Evolutionary conservation across 2,329 filamentous ascomycete species (phyloP).

Genomic region (Diaporthe ilicicola): DNA sequence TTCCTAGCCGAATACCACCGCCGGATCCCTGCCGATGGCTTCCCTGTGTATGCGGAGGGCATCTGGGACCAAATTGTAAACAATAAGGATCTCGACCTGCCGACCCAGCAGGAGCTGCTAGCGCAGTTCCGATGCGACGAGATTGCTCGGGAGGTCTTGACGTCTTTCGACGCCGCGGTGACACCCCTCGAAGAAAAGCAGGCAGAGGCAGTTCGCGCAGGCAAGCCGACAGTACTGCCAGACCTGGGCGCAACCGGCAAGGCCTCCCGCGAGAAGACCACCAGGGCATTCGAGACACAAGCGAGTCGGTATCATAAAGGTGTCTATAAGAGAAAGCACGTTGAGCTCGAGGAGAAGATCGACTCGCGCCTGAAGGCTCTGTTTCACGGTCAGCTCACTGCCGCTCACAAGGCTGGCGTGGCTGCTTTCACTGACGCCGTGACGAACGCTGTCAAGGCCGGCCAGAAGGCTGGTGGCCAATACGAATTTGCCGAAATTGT

Average conservation of each 20-base stretch:
- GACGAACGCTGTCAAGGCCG: conserved; percentile 83
- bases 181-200: conserved; percentile 87
- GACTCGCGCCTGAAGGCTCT: conserved; percentile 88
- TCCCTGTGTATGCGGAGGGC: conserved; percentile 90
- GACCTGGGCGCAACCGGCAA: conserved; percentile 80
- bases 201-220: conserved; percentile 75
- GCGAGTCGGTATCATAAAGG: conserved; percentile 97
- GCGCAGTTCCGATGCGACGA: conserved; percentile 98
- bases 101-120: conserved; percentile 94
- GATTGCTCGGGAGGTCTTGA: conserved; percentile 87
- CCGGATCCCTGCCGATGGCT: conserved; percentile 95
- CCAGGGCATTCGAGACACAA: conserved; percentile 88
- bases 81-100: conserved; percentile 97
- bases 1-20: conserved; percentile 96
- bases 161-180: conserved; percentile 84
- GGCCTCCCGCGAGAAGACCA: conserved; percentile 72
- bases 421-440: conserved; percentile 87
- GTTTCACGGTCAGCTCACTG: conserved; percentile 86
- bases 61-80: conserved; percentile 99
- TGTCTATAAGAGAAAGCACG: conserved; percentile 86
- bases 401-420: conserved; percentile 89
- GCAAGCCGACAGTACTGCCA: conserved; percentile 75
- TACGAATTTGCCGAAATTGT: conserved; percentile 99
- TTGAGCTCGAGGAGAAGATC: conserved; percentile 86
- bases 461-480: conserved; percentile 87